Percentiles rank a stretch among this genome's conserved stretches.
Conservation (phyloP, 2,329 filamentous ascomycete species). For the Phaeosphaeria sp. region DNA sequence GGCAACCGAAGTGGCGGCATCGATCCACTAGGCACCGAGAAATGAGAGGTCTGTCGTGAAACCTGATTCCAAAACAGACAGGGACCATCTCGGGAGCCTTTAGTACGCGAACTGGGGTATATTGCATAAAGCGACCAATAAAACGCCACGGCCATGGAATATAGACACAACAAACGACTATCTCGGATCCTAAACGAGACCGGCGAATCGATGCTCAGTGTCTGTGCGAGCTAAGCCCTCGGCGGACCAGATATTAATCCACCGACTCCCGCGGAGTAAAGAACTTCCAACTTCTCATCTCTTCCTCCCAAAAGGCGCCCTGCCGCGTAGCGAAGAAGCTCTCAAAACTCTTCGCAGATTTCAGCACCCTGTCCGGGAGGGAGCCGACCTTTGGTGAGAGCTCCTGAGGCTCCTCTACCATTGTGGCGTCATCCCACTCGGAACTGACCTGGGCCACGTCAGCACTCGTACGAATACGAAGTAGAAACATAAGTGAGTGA, state of each 20-base stretch:
- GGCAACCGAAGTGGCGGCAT: neutral
- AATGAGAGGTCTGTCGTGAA: neutral
- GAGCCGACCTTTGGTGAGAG: neutral
- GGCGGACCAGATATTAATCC: neutral
- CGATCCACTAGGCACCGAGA: neutral
- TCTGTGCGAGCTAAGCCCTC: neutral
- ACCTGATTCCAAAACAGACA: neutral
- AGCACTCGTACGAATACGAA: neutral
- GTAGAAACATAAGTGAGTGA: neutral
- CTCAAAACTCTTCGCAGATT: neutral
- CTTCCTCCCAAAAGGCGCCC: neutral
- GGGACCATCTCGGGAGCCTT: neutral
- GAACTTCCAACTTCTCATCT: neutral
- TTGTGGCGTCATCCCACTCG: neutral
- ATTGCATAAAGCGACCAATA: neutral
- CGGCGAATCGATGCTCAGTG: neutral
- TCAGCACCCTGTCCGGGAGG: neutral
- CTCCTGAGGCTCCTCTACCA: slow-evolving; percentile 1
- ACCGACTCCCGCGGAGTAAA: neutral
- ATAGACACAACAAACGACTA: neutral
- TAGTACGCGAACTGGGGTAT: neutral
- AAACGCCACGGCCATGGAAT: neutral
- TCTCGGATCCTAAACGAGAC: neutral
- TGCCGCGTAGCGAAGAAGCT: neutral
- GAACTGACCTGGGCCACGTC: neutral